Evolutionary conservation across 345 rosid genomes (phyloP).

Genomic region (thale cress (Arabidopsis thaliana)): TAIR10.1 NC_003076.8:376501-377000

Average conservation of each 20-base stretch:
- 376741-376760: slow-evolving; percentile 71
- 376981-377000: slow-evolving; percentile 60
- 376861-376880: slow-evolving; percentile 59
- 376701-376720: slow-evolving; percentile 92
- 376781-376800: slow-evolving; percentile 53
- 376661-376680: slow-evolving; percentile 81
- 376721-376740: slow-evolving; percentile 90
- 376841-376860: slow-evolving; percentile 36
- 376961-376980: slow-evolving; percentile 38
- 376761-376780: slow-evolving; percentile 44
- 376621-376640: slow-evolving; percentile 75
- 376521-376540: slow-evolving; percentile 61
- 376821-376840: slow-evolving; percentile 44
- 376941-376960: slow-evolving; percentile 64
- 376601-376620: slow-evolving; percentile 67
- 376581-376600: slow-evolving; percentile 81
- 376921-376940: slow-evolving; percentile 70
- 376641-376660: slow-evolving; percentile 86
- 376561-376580: slow-evolving; percentile 58
- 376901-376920: slow-evolving; percentile 84
- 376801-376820: slow-evolving; percentile 54
- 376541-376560: slow-evolving; percentile 60
- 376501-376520: slow-evolving; percentile 94
- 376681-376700: slow-evolving; percentile 84
- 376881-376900: slow-evolving; percentile 82